Evolutionary conservation across 2,329 filamentous ascomycete genomes (phyloP), one percentile per base, ranked within the genome.

Genomic region (Drechslera avenae): DNA sequence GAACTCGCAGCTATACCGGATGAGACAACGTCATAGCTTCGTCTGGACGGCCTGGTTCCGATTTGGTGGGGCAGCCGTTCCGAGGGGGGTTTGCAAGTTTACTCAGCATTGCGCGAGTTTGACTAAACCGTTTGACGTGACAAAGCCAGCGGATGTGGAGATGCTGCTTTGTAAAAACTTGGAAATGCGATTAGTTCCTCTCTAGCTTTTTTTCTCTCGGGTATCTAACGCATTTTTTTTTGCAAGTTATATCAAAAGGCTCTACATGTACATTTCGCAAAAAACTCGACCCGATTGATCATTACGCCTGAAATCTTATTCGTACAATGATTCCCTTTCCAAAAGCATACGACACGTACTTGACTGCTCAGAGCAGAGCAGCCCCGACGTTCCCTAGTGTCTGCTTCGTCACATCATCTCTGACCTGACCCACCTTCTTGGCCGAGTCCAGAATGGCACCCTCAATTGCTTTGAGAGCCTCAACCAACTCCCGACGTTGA

Each of bases 381-480:
- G 56, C 57, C 9, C 71, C 71, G n/a, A 68, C 68, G 42, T 50
- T 62, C 17, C 71, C 71, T n/a, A 74, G 30, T 6, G 69, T 75
- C 46, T 78, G 65, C 64, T 77, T 75, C 42, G 76, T 76, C 19
- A 80, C 76, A 30, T 76, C 73, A 52, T 80, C 79, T 59, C 78
- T 71, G 45, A 75, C 76, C 50, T 73, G 69, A 36, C 78, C 78
- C 13, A 81, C 77, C 55, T 73, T 72, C 55, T 73, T 75, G 14
- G 78, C 79, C 6, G 76, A 76, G n/a, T 73, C 70, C 34, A 80
- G 43, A 52, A 81, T 79, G 7, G 77, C 78, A n/a, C 70, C 71
- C 58, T 81, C 78, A 50, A 81, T 80, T 9, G 75, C 76, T 51
- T 75, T 73, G 46, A 81, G 59, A 32, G 77, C 76, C 31, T 75